A percentile compares a stretch with the other conserved stretches of the same genome.
These are phyloP conservation scores for Verticillium klebahnii DNA, from an alignment of 2,329 filamentous ascomycete species.

Conservation along the genomic window DNA sequence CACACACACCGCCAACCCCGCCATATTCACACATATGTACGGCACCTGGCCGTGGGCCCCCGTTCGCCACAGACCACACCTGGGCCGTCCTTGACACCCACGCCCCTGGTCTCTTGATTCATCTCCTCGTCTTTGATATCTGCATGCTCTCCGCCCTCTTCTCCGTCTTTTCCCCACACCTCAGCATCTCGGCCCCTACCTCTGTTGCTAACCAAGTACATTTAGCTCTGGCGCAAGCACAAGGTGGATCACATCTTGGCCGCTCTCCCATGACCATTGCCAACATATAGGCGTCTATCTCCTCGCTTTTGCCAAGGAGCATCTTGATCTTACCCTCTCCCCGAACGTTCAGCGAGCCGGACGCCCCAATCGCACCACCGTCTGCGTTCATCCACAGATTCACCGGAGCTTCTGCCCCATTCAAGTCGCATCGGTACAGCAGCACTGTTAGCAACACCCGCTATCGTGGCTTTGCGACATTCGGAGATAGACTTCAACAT, in stretches of 20 bases:
- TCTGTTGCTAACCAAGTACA: neutral
- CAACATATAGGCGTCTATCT: neutral
- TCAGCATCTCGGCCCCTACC: neutral
- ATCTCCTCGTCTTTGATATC: neutral
- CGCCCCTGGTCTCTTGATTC: neutral
- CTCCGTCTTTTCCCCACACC: neutral
- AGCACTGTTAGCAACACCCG: neutral
- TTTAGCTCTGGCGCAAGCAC: neutral
- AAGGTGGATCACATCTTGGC: neutral
- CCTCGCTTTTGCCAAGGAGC: neutral
- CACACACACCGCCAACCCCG: conserved; percentile 1
- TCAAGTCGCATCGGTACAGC: neutral
- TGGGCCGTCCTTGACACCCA: neutral
- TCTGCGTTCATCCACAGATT: neutral
- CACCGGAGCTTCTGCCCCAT: neutral
- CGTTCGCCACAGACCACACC: neutral
- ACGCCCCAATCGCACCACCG: neutral
- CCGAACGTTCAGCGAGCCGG: neutral
- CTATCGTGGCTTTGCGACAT: neutral
- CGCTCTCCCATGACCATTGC: neutral
- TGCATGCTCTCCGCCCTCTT: neutral
- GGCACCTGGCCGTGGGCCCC: neutral
- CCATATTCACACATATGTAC: neutral
- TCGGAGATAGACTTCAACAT: conserved; percentile 33
- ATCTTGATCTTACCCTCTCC: neutral